Evolutionary conservation across 169 alveolate species (phyloP).

Genomic region (Cryptosporidium baileyi): DNA sequence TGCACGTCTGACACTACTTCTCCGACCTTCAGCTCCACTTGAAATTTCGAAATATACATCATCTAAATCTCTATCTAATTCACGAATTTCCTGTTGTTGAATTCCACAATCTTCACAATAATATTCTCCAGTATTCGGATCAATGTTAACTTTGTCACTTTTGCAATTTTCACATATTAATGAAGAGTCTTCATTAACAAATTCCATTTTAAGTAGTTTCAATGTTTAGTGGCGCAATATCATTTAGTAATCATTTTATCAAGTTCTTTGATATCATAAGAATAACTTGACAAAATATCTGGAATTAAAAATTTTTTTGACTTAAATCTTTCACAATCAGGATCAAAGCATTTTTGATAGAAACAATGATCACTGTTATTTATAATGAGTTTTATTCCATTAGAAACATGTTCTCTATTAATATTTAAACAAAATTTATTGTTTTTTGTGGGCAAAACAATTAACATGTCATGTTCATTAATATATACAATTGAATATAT

Average conservation of each 20-base stretch:
- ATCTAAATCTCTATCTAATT: slow-evolving; percentile 52
- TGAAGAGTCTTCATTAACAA: background rate
- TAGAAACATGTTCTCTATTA: slow-evolving; percentile 70
- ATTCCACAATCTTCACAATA: slow-evolving; percentile 67
- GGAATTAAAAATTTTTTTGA: slow-evolving; percentile 45
- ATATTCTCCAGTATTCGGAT: slow-evolving; percentile 67
- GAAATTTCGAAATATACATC: slow-evolving; percentile 49
- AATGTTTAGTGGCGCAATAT: background rate
- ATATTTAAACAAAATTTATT: slow-evolving; percentile 50
- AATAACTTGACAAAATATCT: background rate
- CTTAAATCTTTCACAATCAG: slow-evolving; percentile 61
- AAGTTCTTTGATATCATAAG: slow-evolving; percentile 29
- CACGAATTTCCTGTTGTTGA: slow-evolving; percentile 66
- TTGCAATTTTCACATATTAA: slow-evolving; percentile 60
- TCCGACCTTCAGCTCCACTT: slow-evolving; percentile 35
- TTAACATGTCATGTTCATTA: slow-evolving; percentile 4
- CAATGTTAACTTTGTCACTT: slow-evolving; percentile 22
- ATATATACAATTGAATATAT: background rate
- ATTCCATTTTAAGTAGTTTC: background rate
- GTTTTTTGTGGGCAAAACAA: background rate
- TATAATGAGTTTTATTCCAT: slow-evolving; percentile 63
- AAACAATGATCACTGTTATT: slow-evolving; percentile 2
- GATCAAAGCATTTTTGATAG: slow-evolving; percentile 74
- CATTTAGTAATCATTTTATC: background rate
- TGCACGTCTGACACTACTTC: slow-evolving; percentile 60